phyloP scores from a whole-genome alignment of 306 rosid genomes.

The Prunus kanzakura region DNA sequence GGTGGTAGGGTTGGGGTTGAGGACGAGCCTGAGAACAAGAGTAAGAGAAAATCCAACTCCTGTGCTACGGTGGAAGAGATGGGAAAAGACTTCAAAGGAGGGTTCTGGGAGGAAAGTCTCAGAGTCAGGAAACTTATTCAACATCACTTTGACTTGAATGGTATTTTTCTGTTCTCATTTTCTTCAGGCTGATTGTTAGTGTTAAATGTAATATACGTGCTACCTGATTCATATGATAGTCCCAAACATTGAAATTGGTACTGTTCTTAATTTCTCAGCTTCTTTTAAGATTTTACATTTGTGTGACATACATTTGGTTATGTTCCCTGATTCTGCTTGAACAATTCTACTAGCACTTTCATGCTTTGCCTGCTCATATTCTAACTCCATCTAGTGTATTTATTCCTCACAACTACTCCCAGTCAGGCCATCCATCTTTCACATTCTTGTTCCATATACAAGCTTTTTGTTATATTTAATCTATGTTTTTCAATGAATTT shows the following conservation, averaged over 20 bases:
- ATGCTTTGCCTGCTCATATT: neutral
- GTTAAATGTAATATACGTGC: neutral
- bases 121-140: conserved; percentile 61
- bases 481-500: neutral
- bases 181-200: neutral
- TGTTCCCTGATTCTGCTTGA: neutral
- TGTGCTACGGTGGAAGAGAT: conserved; percentile 89
- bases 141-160: conserved; percentile 61
- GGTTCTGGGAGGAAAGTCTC: conserved; percentile 44
- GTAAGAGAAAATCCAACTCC: conserved; percentile 23
- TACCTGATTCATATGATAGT: too few species aligned
- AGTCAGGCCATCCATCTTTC: too few species aligned
- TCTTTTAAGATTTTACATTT: neutral
- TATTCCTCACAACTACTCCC: too few species aligned
- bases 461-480: neutral
- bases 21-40: neutral
- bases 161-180: conserved; percentile 27
- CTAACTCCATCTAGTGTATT: too few species aligned
- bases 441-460: too few species aligned
- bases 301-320: neutral
- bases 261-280: too few species aligned
- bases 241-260: too few species aligned
- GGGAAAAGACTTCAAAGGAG: conserved; percentile 55
- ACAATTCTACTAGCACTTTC: neutral
- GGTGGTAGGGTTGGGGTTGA: conserved; percentile 7